Percentiles rank a stretch among this genome's conserved stretches.
Conservation (phyloP, 2,329 filamentous ascomycete genomes). For the Cladophialophora psammophila region DNA sequence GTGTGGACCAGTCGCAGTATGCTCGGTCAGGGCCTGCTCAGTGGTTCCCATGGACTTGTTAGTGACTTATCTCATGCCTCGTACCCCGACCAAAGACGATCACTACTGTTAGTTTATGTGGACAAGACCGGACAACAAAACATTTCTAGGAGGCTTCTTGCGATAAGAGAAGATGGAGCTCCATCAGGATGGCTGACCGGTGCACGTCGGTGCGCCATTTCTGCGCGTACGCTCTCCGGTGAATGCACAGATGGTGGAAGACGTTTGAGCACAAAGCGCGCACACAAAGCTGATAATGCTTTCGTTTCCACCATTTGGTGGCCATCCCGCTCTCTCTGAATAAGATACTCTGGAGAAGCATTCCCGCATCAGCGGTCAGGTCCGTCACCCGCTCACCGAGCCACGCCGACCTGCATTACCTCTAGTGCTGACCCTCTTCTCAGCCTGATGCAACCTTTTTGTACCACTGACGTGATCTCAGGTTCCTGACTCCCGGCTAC, state of each 20-base stretch:
- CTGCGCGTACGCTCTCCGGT: neutral
- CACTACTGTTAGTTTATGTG: neutral
- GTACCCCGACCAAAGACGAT: neutral
- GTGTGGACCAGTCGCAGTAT: neutral
- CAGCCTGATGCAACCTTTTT: conserved; percentile 2
- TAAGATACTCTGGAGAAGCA: neutral
- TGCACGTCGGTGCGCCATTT: neutral
- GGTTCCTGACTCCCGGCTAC: neutral
- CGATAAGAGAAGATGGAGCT: neutral
- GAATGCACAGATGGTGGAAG: neutral
- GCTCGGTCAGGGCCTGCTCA: neutral
- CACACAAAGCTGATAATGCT: neutral
- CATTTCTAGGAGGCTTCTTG: neutral
- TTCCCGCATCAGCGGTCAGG: conserved; percentile 4
- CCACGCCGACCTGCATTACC: conserved; percentile 2
- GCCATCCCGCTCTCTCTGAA: neutral
- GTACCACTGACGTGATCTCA: conserved; percentile 8
- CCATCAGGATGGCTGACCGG: neutral
- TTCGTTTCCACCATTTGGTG: neutral
- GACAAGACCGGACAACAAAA: neutral
- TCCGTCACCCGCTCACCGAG: neutral
- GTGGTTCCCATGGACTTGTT: neutral
- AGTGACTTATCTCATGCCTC: neutral
- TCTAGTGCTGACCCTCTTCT: conserved; percentile 15
- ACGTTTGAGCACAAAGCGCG: neutral